Conservation (phyloP, 1,284 basidiomycete species). For the Peniophora sp. region DNA sequence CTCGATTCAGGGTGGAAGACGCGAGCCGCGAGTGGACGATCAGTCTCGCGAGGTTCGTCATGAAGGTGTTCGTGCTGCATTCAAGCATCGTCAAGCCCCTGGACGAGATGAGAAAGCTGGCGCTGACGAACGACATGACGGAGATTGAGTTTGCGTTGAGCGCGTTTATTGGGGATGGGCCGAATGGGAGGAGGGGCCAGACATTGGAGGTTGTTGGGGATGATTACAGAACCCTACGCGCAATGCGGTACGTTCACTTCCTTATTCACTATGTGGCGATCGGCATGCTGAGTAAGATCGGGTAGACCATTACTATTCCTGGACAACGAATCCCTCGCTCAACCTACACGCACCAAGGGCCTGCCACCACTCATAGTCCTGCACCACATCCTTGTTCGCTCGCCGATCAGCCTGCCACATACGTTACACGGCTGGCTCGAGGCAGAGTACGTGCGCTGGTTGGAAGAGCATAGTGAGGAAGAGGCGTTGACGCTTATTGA, state of each 20-base stretch:
- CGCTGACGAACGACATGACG: conserved; percentile 91
- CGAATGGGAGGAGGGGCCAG: conserved; percentile 50
- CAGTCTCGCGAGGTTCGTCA: conserved; percentile 64
- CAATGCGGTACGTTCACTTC: conserved; percentile 66
- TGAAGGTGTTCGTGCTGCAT: conserved; percentile 82
- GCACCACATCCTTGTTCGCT: conserved; percentile 89
- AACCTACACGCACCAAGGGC: conserved; percentile 57
- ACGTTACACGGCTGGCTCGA: conserved; percentile 87
- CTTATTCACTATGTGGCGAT: not conserved
- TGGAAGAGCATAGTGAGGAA: conserved; percentile 68
- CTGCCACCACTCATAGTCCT: conserved; percentile 79
- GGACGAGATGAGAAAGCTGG: conserved; percentile 84
- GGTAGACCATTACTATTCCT: conserved; percentile 80
- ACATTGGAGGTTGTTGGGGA: conserved; percentile 68
- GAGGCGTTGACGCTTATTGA: conserved; percentile 70
- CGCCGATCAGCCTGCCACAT: conserved; percentile 79
- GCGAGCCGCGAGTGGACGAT: conserved; percentile 63
- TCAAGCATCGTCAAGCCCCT: conserved; percentile 83
- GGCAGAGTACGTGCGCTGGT: conserved; percentile 85
- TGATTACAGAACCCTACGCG: conserved; percentile 73
- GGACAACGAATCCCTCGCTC: conserved; percentile 62
- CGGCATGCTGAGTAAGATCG: not conserved
- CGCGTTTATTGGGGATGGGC: conserved; percentile 61
- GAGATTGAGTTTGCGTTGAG: conserved; percentile 88
- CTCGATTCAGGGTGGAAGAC: conserved; percentile 64